phyloP scores from a whole-genome alignment of 352 stramenopile genomes.

The Phytophthora boehmeriae region DNA sequence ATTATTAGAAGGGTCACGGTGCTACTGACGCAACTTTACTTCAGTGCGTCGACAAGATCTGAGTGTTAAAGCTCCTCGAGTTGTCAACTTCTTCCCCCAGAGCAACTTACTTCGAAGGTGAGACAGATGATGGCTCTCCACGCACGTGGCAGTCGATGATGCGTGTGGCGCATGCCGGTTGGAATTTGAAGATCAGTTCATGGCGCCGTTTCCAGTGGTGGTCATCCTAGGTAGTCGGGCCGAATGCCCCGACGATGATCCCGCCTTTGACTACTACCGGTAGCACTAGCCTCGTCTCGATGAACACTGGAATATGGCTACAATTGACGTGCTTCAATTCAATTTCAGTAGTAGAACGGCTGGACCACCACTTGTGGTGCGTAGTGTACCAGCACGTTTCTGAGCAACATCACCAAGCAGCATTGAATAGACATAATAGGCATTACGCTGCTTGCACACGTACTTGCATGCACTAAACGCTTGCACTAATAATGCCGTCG shows the following conservation, averaged over 20 bases:
- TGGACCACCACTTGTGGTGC: too few relatives aligned
- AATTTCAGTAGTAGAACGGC: neutral
- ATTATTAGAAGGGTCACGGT: too few relatives aligned
- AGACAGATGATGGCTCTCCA: conserved; percentile 36
- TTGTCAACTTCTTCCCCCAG: conserved; percentile 49
- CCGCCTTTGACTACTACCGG: too few relatives aligned
- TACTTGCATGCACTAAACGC: too few relatives aligned
- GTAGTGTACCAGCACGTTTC: too few relatives aligned
- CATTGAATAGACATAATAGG: neutral
- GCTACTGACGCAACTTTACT: too few relatives aligned
- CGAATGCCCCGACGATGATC: conserved; percentile 24
- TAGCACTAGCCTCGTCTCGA: conserved; percentile 22
- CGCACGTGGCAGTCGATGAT: conserved; percentile 51
- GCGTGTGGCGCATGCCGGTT: conserved; percentile 38
- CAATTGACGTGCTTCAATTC: neutral
- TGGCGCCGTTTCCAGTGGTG: conserved; percentile 24
- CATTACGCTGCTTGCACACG: too few relatives aligned
- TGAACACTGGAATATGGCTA: conserved; percentile 3
- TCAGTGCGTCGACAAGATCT: too few relatives aligned
- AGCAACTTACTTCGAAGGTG: conserved; percentile 54
- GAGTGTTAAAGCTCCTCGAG: too few relatives aligned
- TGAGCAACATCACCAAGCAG: too few relatives aligned
- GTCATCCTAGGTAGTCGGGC: conserved; percentile 7
- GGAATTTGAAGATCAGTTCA: conserved; percentile 35
- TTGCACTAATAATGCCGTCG: too few relatives aligned